Evolutionary conservation across 2,329 filamentous ascomycete species (phyloP).

Genomic region (Verruconis gallopava): DNA sequence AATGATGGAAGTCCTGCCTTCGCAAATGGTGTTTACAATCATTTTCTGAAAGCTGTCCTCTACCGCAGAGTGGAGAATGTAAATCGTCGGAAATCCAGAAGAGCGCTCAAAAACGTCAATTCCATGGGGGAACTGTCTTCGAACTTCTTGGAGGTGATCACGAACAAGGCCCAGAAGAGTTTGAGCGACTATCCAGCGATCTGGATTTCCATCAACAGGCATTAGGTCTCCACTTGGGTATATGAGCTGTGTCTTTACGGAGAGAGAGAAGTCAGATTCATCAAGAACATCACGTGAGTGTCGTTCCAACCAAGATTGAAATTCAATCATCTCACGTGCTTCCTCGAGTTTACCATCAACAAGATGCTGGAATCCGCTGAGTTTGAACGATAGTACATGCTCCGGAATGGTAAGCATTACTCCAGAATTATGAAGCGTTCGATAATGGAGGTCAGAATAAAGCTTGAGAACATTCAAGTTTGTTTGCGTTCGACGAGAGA

Average conservation of each 20-base stretch:
- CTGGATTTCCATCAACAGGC: slow-evolving; percentile 18
- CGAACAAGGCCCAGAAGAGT: slow-evolving; percentile 17
- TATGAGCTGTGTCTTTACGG: slow-evolving; percentile 22
- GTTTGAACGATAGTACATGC: slow-evolving; percentile 47
- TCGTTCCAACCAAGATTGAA: slow-evolving; percentile 34
- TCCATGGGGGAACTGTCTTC: slow-evolving; percentile 24
- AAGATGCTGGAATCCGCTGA: slow-evolving; percentile 43
- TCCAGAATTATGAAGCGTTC: slow-evolving; percentile 31
- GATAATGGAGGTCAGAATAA: slow-evolving; percentile 25
- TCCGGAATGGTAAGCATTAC: slow-evolving; percentile 47
- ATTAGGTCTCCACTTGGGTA: slow-evolving; percentile 23
- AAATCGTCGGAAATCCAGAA: slow-evolving; percentile 37
- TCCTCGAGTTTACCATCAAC: slow-evolving; percentile 29
- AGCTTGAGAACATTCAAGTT: slow-evolving; percentile 14
- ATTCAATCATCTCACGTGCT: slow-evolving; percentile 32
- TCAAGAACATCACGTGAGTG: slow-evolving; percentile 46
- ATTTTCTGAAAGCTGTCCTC: slow-evolving; percentile 11
- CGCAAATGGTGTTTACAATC: slow-evolving; percentile 16
- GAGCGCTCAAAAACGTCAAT: slow-evolving; percentile 32
- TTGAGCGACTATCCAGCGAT: slow-evolving; percentile 21
- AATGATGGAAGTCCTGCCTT: slow-evolving; percentile 11
- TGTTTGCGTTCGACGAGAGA: slow-evolving; percentile 35
- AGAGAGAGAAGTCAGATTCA: slow-evolving; percentile 34
- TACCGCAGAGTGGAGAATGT: slow-evolving; percentile 32
- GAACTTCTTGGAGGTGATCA: slow-evolving; percentile 19